These are phyloP conservation scores for Acanthochlamys bracteata DNA, from an alignment of 106 monocot genomes.

Conservation along the genomic window DNA sequence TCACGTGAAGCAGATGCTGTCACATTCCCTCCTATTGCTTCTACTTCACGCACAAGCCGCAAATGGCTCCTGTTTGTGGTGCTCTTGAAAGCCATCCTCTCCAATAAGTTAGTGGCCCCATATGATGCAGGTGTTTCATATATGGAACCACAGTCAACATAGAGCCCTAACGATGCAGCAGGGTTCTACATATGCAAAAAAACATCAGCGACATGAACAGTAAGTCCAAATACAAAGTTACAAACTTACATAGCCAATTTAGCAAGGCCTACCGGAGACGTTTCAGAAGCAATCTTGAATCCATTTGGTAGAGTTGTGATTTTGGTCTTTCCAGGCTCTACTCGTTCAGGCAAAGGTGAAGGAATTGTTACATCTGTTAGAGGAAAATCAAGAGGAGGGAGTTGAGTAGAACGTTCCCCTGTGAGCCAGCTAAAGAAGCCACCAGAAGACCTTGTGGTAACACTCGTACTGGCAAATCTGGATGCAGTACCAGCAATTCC, in stretches of 20 bases:
- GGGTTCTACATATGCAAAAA: conserved; percentile 31
- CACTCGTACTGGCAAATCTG: conserved; percentile 67
- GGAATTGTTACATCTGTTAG: conserved; percentile 50
- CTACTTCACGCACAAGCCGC: conserved; percentile 65
- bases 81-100: conserved; percentile 71
- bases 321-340: conserved; percentile 56
- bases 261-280: conserved; percentile 35
- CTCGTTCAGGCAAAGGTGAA: conserved; percentile 50
- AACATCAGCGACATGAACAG: neutral
- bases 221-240: neutral
- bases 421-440: conserved; percentile 58
- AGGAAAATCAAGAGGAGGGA: conserved; percentile 52
- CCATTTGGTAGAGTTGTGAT: conserved; percentile 67
- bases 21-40: conserved; percentile 71
- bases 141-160: conserved; percentile 68
- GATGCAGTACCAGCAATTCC: conserved; percentile 14
- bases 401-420: conserved; percentile 30
- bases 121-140: conserved; percentile 47
- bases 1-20: conserved; percentile 66
- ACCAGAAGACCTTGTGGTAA: conserved; percentile 52
- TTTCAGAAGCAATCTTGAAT: conserved; percentile 66
- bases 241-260: no score
- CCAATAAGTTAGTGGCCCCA: conserved; percentile 58
- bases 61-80: conserved; percentile 74
- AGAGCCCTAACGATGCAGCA: conserved; percentile 61